These are phyloP conservation scores for Cymbidium sinense DNA, from an alignment of 106 monocot genomes.

Conservation along the genomic window DNA sequence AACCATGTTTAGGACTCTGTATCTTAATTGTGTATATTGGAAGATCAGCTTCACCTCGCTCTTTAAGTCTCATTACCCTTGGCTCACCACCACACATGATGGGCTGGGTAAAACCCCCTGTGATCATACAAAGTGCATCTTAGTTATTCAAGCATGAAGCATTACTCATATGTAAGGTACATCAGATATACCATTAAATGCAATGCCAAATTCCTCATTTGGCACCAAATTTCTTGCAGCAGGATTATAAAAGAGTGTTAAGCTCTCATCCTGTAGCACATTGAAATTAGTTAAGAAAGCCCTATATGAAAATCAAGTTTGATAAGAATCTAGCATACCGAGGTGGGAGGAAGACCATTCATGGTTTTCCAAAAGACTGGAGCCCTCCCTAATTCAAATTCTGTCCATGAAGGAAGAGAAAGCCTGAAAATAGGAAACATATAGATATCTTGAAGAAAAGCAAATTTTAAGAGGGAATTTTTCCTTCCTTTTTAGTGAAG, in stretches of 20 bases:
- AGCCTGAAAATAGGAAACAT: slow-evolving; percentile 24
- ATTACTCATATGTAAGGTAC: background rate
- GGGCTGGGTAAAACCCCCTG: slow-evolving; percentile 96
- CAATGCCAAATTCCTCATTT: slow-evolving; percentile 68
- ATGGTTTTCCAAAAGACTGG: slow-evolving; percentile 87
- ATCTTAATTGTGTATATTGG: slow-evolving; percentile 77
- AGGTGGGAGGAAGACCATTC: slow-evolving; percentile 81
- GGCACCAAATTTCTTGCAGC: slow-evolving; percentile 50
- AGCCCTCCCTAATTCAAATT: slow-evolving; percentile 79
- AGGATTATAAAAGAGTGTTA: slow-evolving; percentile 88
- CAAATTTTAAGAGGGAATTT: background rate
- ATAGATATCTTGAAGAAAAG: background rate
- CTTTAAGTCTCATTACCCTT: slow-evolving; percentile 66
- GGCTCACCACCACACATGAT: slow-evolving; percentile 93
- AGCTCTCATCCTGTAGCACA: slow-evolving; percentile 57
- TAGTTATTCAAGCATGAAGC: background rate
- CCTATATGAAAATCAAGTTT: background rate
- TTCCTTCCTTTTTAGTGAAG: background rate
- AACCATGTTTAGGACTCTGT: slow-evolving; percentile 68
- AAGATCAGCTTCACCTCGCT: slow-evolving; percentile 75
- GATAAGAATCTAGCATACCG: slow-evolving; percentile 39
- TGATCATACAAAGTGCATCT: slow-evolving; percentile 6
- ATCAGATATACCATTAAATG: slow-evolving; percentile 61
- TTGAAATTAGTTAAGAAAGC: background rate
- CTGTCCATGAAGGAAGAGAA: slow-evolving; percentile 73